phyloP scores from a whole-genome alignment of 371 early-diverging fungal genomes.

The Mortierella sp. region DNA sequence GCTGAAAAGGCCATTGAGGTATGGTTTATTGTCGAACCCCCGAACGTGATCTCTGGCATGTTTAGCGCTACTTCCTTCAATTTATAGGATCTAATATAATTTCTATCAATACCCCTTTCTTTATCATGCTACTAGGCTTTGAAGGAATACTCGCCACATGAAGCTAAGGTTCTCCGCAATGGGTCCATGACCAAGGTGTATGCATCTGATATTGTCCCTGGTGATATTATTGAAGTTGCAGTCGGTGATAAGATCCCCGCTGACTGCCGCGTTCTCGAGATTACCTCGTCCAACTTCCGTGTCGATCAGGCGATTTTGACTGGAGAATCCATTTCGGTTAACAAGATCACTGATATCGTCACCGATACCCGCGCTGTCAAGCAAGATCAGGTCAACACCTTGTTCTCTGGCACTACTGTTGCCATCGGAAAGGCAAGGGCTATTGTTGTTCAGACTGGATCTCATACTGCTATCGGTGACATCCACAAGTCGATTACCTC shows the following conservation, averaged over 20 bases:
- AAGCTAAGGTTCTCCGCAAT: slow-evolving; percentile 90
- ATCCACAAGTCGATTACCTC: slow-evolving; percentile 90
- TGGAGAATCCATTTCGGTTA: slow-evolving; percentile 96
- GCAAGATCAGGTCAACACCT: slow-evolving; percentile 95
- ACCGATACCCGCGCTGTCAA: slow-evolving; percentile 83
- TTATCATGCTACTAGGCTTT: slow-evolving; percentile 73
- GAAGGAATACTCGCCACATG: slow-evolving; percentile 95
- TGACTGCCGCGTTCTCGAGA: slow-evolving; percentile 87
- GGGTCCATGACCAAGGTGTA: slow-evolving; percentile 77
- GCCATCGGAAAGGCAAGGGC: slow-evolving; percentile 92
- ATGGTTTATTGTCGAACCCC: slow-evolving; percentile 7
- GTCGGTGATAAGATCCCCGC: slow-evolving; percentile 98
- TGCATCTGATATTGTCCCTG: slow-evolving; percentile 93
- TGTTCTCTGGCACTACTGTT: slow-evolving; percentile 97
- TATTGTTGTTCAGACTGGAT: slow-evolving; percentile 91
- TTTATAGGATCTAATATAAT: slow-evolving; percentile 1
- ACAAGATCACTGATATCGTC: slow-evolving; percentile 79
- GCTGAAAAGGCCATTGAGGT: slow-evolving; percentile 98
- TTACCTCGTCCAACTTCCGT: slow-evolving; percentile 86
- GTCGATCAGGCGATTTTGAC: slow-evolving; percentile 97
- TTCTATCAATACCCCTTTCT: background rate
- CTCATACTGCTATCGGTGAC: slow-evolving; percentile 92
- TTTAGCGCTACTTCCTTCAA: background rate
- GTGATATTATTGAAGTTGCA: slow-evolving; percentile 91
- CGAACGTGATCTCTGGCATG: background rate